Base-by-base conservation (phyloP, 768 basidiomycete genomes). In the Podaxis sp. region DNA sequence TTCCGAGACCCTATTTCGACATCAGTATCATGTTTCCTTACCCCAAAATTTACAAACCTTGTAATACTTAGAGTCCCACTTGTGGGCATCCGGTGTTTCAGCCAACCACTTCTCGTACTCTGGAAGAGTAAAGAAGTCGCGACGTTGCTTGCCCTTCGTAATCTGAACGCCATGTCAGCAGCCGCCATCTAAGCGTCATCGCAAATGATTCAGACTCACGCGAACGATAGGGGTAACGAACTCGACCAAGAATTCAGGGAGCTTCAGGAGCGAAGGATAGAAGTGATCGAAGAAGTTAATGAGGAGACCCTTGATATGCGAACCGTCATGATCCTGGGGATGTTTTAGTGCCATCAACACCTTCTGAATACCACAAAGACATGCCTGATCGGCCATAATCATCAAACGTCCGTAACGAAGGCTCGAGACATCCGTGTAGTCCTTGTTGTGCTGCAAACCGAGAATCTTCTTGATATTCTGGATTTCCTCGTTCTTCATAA, bases 341-440 rank as follows among this genome's bases (percentile, higher is more conserved):
- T 26, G 53, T 28, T 62, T 65, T 12, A 48, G 30, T 48, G 30
- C n/a, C 61, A 7, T 58, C 51, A 38, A 46, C 22, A 5, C 51
- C 44, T 46, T 51, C 57, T 55, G 26, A 15, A 15, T 37, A 15
- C 15, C 26, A 50, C 44, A 33, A 46, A 8, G 17, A 75, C 83
- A 53, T 58, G 94, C 95, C 86, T 98, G 96, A 89, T 99, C 97
- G 3, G 97, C 94, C 97, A 99, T 99, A 68, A 99, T 93, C 97
- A 99, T 99, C 54, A 99, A 73, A 56, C 89, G 87, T 1, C 97
- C 97, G 70, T 99, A 99, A 28, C 97, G 87, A 69, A 99, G 76
- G 66, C 83, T 88, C 17, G 75, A 68, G 15, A 84, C 77, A 56
- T 81, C 84, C 41, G 78, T 78, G 75, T 99, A 99, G 66, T 91